Base-by-base conservation (phyloP, 2,329 filamentous ascomycete species). In the Penicillium corylophilum region DNA sequence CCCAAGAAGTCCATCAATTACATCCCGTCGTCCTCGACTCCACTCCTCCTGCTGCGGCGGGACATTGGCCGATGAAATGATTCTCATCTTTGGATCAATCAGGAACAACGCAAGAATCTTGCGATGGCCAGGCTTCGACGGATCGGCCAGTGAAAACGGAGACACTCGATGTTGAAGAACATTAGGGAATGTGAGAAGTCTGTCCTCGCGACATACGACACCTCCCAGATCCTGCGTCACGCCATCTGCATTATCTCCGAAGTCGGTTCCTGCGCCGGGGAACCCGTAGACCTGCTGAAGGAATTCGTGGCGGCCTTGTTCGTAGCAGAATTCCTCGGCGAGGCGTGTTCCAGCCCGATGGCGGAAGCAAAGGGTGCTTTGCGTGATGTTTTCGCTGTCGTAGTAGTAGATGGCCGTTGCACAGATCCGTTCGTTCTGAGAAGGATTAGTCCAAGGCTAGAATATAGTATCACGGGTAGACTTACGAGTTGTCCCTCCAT, bases 361-460 rank as follows among this genome's bases (percentile, higher is more conserved):
- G 3, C 75, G 77, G 59, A 87, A 84, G 0, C 69, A 67, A 0
- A 87, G 72, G 3, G 64, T 66, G 53, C 72, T 79, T 1, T 79
- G 70, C 0, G 81, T 82, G 48, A 87, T 79, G 64, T 88, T 88
- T 0, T 85, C 76, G 48, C 68, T 72, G 56, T 85, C 81, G 58
- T 84, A 84, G 66, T 87, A 87, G 71, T 85, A 88, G 2, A 88
- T 71, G 0, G 84, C 81, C 0, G 83, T 84, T 0, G 82, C 82
- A 52, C 77, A 78, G 24, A 88, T 87, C 52, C 78, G 79, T 62
- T 88, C 84, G 59, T 87, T 87, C 65, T 69, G 47, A n/a, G 18
- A 2, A n/a, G 7, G 20, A 9, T 47, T 53, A 50, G 86, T 64
- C 29, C 7, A 13, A 60, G 86, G 20, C 7, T 8, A 10, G 2